A percentile compares a stretch with the other conserved stretches of the same genome.
These are phyloP conservation scores for Tylopilus orsonianus DNA, from an alignment of 1,284 basidiomycete species.

Conservation along the genomic window DNA sequence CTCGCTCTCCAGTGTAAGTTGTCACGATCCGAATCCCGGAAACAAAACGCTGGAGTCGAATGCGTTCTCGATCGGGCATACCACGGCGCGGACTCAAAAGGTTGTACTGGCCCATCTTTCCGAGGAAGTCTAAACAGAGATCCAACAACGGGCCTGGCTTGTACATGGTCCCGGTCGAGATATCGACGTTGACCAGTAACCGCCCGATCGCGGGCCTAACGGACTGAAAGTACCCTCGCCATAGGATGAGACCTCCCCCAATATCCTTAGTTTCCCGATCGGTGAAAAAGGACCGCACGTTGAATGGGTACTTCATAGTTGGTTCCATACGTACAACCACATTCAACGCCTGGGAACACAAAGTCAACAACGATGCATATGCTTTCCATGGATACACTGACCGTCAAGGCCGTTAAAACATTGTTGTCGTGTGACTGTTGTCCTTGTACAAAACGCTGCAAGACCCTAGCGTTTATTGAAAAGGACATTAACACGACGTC, in stretches of 20 bases:
- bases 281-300: conserved; percentile 76
- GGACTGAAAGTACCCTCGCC: conserved; percentile 78
- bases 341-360: conserved; percentile 57
- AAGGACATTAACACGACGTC: conserved; percentile 3
- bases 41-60: conserved; percentile 61
- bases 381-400: conserved; percentile 28
- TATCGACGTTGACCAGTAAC: conserved; percentile 77
- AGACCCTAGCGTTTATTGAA: conserved; percentile 43
- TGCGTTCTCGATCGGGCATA: conserved; percentile 57
- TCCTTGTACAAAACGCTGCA: conserved; percentile 64
- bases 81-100: conserved; percentile 43
- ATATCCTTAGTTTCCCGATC: conserved; percentile 62
- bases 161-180: conserved; percentile 76
- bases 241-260: conserved; percentile 64
- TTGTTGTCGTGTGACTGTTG: conserved; percentile 67
- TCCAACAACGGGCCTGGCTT: conserved; percentile 49
- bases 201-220: conserved; percentile 65
- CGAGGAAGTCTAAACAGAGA: conserved; percentile 58
- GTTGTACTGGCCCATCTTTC: conserved; percentile 38
- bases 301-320: conserved; percentile 67
- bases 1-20: conserved; percentile 36
- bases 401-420: conserved; percentile 73
- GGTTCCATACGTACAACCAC: conserved; percentile 76
- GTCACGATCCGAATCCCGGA: conserved; percentile 56
- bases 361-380: conserved; percentile 1